Evolutionary conservation across 192 early-diverging fungal species (phyloP).

Genomic region (Lunasporangiospora selenospora): DNA sequence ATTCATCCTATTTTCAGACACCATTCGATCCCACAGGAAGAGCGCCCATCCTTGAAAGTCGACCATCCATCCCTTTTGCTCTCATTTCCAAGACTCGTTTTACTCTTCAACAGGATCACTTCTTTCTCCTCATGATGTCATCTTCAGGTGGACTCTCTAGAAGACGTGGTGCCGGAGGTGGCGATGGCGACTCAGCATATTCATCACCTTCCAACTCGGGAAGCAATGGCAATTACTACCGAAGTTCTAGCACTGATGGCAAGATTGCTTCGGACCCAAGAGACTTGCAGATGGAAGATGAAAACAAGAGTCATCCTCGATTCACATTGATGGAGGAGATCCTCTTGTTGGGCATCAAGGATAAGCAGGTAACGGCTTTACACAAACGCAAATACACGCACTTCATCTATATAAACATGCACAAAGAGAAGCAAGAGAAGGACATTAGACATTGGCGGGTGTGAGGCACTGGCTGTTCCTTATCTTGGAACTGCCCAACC

Average conservation of each 20-base stretch:
- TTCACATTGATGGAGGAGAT: slow-evolving; percentile 98
- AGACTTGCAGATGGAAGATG: slow-evolving; percentile 60
- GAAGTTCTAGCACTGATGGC: slow-evolving; percentile 21
- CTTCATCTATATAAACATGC: too few species aligned
- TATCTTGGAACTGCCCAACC: too few species aligned
- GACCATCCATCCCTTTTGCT: too few species aligned
- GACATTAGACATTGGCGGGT: too few species aligned
- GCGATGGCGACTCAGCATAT: slow-evolving; percentile 19
- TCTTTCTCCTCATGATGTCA: slow-evolving; percentile 21
- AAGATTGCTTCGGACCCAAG: slow-evolving; percentile 62
- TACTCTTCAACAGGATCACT: too few species aligned
- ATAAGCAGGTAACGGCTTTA: slow-evolving; percentile 89
- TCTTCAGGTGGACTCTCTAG: slow-evolving; percentile 48
- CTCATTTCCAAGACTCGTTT: too few species aligned
- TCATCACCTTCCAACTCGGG: slow-evolving; percentile 28
- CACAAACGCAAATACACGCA: too few species aligned
- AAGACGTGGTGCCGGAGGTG: slow-evolving; percentile 32
- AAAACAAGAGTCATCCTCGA: slow-evolving; percentile 64
- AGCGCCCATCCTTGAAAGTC: too few species aligned
- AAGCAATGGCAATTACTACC: slow-evolving; percentile 10
- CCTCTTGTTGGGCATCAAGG: slow-evolving; percentile 92
- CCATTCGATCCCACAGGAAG: too few species aligned
- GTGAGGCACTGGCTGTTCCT: too few species aligned
- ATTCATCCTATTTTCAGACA: too few species aligned
- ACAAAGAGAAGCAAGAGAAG: too few species aligned